Evolutionary conservation across 345 rosid species (phyloP), one percentile per base, ranked within the genome.

Genomic region (Linum lewisii): DNA sequence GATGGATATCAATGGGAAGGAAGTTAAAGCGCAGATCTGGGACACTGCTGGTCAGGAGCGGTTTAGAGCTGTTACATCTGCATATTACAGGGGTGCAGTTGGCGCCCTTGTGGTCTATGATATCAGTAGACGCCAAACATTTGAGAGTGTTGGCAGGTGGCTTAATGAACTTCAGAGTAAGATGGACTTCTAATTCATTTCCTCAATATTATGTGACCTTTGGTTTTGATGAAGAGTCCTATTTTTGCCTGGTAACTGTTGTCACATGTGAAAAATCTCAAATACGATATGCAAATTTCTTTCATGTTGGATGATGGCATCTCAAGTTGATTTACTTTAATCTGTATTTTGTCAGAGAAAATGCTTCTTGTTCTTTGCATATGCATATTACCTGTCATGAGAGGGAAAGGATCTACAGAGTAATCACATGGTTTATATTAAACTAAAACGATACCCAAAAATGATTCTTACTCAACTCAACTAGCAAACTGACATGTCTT

Each of bases 31-130:
- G 4, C 98, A 92, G 76, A 88, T 92, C 69, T 92, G 98, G 98
- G 98, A 92, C 70, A 92, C 96, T 26, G 98, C 98, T 7, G 98
- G 98, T 69, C 98, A 92, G 79, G 96, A 92, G 71, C 91, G 98
- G 60, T 88, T 92, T 67, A 83, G 98, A 68, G 98, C 98, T 57
- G 97, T 92, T 54, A 92, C 97, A 47, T 88, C 97, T 62, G 97
- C 98, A 9, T 92, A 92, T 65, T 92, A 92, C 73, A 73, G 98
- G 60, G 98, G 98, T 66, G 97, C 98, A 16, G 98, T 92, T 23
- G 98, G 98, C 67, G 98, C 98, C 67, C 93, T 92, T 62, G 75
- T 92, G 55, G 96, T 92, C 62, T 92, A 92, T 63, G 98, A 92
- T 64, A 84, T 92, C 70, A 88, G 96, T 67, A 84, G 98, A 67